These are phyloP conservation scores for Nicotiana benthamiana DNA, from an alignment of 257 asterid genomes.

Conservation along the genomic window DNA sequence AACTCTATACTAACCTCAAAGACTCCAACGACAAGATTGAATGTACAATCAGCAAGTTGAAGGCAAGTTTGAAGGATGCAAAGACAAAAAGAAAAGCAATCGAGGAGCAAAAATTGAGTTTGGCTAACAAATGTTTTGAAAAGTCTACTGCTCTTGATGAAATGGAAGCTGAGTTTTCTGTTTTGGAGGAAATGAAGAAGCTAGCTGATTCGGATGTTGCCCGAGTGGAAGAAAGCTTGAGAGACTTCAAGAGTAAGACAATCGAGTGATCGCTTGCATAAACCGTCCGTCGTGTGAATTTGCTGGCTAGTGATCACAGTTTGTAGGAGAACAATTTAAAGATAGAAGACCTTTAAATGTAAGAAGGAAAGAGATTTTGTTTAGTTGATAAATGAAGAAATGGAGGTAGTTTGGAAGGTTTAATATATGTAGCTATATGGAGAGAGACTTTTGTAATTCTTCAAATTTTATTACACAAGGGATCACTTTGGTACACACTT, in stretches of 20 bases:
- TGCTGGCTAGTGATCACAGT: background rate
- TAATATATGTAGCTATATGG: no score
- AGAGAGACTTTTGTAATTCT: no score
- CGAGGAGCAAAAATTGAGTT: background rate
- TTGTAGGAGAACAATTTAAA: no score
- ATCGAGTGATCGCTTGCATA: background rate
- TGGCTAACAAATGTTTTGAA: constrained; percentile 3
- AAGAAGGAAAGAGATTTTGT: no score
- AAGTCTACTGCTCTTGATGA: constrained; percentile 1
- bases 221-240: background rate
- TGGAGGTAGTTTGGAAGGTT: no score
- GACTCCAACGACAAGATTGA: background rate
- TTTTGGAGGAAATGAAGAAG: background rate
- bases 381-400: no score
- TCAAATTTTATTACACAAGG: no score
- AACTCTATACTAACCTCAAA: background rate
- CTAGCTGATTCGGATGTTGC: background rate
- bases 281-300: background rate
- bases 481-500: no score
- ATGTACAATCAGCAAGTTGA: background rate
- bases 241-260: background rate
- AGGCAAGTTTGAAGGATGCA: constrained; percentile 7
- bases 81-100: background rate
- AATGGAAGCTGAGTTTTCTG: background rate
- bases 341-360: no score